Conservation (phyloP, 768 basidiomycete species). For the Pseudohyphozyma bogoriensis region DNA sequence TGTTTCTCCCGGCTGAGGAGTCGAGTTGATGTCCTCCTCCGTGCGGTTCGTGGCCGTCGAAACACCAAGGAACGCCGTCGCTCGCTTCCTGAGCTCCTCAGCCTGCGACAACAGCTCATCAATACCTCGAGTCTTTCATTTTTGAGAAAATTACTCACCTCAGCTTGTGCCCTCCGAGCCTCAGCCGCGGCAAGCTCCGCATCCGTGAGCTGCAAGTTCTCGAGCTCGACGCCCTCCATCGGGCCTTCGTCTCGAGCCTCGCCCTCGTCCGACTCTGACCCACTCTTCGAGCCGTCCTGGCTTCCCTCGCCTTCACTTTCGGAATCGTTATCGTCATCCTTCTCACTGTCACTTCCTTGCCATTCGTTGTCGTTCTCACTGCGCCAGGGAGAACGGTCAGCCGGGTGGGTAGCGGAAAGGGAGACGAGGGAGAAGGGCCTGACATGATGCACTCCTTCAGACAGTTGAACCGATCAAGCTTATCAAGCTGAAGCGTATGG, state of each 20-base stretch:
- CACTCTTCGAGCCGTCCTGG: constrained; percentile 38
- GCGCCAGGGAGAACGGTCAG: background rate
- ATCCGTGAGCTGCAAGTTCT: constrained; percentile 29
- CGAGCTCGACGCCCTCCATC: constrained; percentile 32
- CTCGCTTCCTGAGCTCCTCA: constrained; percentile 43
- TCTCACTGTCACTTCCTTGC: constrained; percentile 45
- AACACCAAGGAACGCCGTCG: constrained; percentile 55
- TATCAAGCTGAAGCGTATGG: constrained; percentile 66
- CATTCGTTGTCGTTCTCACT: constrained; percentile 44
- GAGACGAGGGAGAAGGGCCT: constrained; percentile 36
- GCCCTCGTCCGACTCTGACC: constrained; percentile 27
- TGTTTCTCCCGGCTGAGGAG: constrained; percentile 74
- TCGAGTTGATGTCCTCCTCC: constrained; percentile 62
- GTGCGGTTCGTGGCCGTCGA: constrained; percentile 45
- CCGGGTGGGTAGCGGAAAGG: background rate
- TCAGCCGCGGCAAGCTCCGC: constrained; percentile 28
- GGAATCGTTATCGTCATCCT: constrained; percentile 40
- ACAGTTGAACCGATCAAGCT: constrained; percentile 66
- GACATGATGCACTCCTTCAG: constrained; percentile 61
- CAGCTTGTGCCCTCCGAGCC: constrained; percentile 7
- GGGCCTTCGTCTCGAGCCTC: constrained; percentile 31
- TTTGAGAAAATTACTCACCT: constrained; percentile 1
- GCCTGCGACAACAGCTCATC: constrained; percentile 19
- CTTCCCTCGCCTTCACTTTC: constrained; percentile 43
- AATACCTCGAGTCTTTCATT: background rate